Evolutionary conservation across 306 rosid species (phyloP), one percentile per base, ranked within the genome.

Genomic region (Citrullus mucosospermus): DNA sequence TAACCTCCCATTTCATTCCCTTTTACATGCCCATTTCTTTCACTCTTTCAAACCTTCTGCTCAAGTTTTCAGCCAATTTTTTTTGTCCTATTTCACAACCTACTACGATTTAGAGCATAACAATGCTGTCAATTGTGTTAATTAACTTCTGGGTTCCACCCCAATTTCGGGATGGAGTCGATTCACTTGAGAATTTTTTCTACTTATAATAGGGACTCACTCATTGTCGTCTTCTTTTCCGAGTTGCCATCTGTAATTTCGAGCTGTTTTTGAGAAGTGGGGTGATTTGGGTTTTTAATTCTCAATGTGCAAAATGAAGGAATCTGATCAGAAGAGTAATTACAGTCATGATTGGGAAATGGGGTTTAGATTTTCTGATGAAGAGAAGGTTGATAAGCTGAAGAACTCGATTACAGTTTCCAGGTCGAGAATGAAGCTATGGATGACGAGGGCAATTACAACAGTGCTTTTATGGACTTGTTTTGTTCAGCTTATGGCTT

Each of bases 401-500:
- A 90, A 79, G 85, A 88, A 84, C 54, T 75, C 84, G 75, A 61
- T 78, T 50, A 8, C 30, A 55, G 78, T 79, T 76, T 83, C 87
- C 9, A 86, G 86, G 85, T 84, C 90, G 18, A 81, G 80, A 82
- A 78, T 88, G 88, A 91, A 82, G 89, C 77, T 87, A 84, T 92
- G 93, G 91, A 86, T 88, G 85, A 76, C 81, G 22, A 84, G 99
- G 78, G 95, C 86, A 6, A 75, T 90, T 72, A 87, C 96, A 16
- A 91, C 90, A 34, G 86, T 90, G 77, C 78, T 95, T 74, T 56
- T 95, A 6, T 95, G 99, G 97, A 89, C 89, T 79, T 70, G 88
- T 81, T 82, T 86, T 38, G 86, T 91, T 84, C 98, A 92, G 80
- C 72, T 95, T 11, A 81, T 95, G 84, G 87, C 94, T 25, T 32